phyloP scores from a whole-genome alignment of 345 rosid species.

The Geranium rotundifolium region DNA sequence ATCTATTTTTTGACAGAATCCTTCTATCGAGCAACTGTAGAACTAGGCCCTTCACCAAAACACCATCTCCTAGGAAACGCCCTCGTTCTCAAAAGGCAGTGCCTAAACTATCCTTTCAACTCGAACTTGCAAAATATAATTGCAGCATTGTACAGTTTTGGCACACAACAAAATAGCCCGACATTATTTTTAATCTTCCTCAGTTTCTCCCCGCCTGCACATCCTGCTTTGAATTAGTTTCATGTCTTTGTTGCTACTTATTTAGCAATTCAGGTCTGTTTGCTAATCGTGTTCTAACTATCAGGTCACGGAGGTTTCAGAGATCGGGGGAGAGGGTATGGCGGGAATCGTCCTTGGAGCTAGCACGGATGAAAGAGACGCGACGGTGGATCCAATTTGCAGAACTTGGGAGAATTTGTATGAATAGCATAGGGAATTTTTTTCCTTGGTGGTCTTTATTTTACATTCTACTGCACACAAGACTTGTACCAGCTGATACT shows the following conservation, averaged over 20 bases:
- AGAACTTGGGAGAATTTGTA: not conserved
- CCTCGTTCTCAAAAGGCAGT: too few species aligned
- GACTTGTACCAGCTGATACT: not conserved
- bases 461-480: not conserved
- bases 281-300: not conserved
- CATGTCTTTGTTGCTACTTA: not conserved
- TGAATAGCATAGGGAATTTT: not conserved
- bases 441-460: not conserved
- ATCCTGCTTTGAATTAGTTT: not conserved
- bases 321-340: conserved; percentile 38
- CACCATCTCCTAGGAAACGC: too few species aligned
- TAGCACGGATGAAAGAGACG: not conserved
- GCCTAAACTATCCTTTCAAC: too few species aligned
- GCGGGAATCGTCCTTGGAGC: conserved; percentile 31
- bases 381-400: not conserved
- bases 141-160: too few species aligned
- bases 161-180: too few species aligned
- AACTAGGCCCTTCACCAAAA: too few species aligned
- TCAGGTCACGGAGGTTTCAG: conserved; percentile 34
- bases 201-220: too few species aligned
- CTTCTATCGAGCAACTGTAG: too few species aligned
- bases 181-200: too few species aligned
- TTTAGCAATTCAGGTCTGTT: not conserved
- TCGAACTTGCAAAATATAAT: too few species aligned
- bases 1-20: too few species aligned